Evolutionary conservation across 2,329 filamentous ascomycete genomes (phyloP), one percentile per base, ranked within the genome.

Genomic region (Nemania sp.): DNA sequence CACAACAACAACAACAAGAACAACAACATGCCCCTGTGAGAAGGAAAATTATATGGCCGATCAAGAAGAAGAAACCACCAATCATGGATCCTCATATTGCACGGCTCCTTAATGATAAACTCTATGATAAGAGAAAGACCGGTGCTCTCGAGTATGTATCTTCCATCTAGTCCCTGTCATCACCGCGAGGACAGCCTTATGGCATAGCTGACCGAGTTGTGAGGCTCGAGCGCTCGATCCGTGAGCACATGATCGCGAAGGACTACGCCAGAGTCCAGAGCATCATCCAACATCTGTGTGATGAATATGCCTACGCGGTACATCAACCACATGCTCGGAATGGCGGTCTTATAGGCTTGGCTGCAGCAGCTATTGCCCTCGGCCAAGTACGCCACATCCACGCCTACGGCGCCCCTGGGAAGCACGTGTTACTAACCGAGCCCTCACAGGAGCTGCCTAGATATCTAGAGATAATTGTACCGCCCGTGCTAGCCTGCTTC

Each of bases 81-180:
- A 77, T 66, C 76, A 98, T 98, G 94, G 95, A 98, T 84, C 86
- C 88, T 77, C 91, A 90, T 79, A 93, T 98, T 79, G 93, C 97
- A 82, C 93, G 95, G 75, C 88, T 94, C 73, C 86, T 99, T 79
- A 97, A 97, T 79, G 96, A 99, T 83, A 99, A 98, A 88, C 91
- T 98, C 78, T 99, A 99, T 81, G 96, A 99, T 79, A 97, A 97
- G 85, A 90, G 97, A 79, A 99, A 99, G 82, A 91, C 94, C 77
- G 96, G 96, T 72, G 96, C 97, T 75, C 88, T 99, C 66, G 96
- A 99, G 94, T 97, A 90, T 77, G 92, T 68, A 38, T 61, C 59
- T 52, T 41, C 55, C 10, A 32, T 52, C n/a, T 11, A n/a, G n/a
- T n/a, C n/a, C n/a, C n/a, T n/a, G n/a, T n/a, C n/a, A n/a, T n/a